These are phyloP conservation scores for Podospora pseudopauciseta DNA, from an alignment of 495 filamentous ascomycete species.

Conservation along the genomic window DNA sequence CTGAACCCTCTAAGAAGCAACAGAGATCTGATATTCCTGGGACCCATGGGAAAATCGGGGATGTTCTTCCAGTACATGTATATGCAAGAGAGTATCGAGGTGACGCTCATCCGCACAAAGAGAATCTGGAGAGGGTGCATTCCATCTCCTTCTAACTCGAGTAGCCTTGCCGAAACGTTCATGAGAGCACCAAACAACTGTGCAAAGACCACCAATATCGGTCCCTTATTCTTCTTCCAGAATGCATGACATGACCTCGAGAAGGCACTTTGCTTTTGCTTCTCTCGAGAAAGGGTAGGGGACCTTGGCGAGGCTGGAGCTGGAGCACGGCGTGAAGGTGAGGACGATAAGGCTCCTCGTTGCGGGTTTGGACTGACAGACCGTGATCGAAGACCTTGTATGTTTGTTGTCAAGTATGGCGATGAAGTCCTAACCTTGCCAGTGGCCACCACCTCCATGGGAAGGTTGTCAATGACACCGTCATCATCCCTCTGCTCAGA, in stretches of 20 bases:
- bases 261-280: slow-evolving; percentile 4
- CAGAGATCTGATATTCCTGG: slow-evolving; percentile 58
- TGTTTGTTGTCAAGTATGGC: slow-evolving; percentile 24
- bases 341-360: slow-evolving; percentile 12
- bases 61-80: slow-evolving; percentile 75
- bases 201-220: slow-evolving; percentile 67
- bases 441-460: slow-evolving; percentile 10
- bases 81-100: slow-evolving; percentile 57
- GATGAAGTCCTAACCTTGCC: slow-evolving; percentile 15
- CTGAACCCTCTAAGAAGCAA: slow-evolving; percentile 65
- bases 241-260: slow-evolving; percentile 11
- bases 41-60: slow-evolving; percentile 68
- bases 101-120: slow-evolving; percentile 80
- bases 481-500: slow-evolving; percentile 26
- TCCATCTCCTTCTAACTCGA: slow-evolving; percentile 69
- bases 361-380: slow-evolving; percentile 33
- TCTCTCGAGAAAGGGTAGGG: not conserved
- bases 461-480: slow-evolving; percentile 25
- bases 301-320: slow-evolving; percentile 19
- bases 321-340: not conserved
- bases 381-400: slow-evolving; percentile 27
- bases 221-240: slow-evolving; percentile 62
- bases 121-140: slow-evolving; percentile 89
- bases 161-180: slow-evolving; percentile 76
- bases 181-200: slow-evolving; percentile 86